phyloP scores from a whole-genome alignment of 2,329 filamentous ascomycete genomes.

The Monosporascus ibericus region DNA sequence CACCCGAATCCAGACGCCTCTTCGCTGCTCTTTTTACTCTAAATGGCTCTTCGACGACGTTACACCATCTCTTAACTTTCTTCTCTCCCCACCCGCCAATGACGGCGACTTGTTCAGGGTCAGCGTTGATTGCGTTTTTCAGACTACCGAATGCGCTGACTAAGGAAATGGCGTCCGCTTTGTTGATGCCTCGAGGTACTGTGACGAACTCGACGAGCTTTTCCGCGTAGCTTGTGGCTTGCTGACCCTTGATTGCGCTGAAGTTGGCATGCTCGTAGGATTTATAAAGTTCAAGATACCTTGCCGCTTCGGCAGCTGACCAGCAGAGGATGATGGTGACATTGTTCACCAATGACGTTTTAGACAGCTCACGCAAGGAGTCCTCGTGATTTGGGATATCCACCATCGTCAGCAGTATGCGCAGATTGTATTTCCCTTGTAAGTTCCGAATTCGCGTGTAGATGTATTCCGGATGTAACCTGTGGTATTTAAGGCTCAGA shows the following conservation, averaged over 20 bases:
- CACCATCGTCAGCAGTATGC: conserved; percentile 83
- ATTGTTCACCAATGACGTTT: conserved; percentile 88
- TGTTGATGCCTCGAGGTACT: conserved; percentile 82
- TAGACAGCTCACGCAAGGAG: conserved; percentile 79
- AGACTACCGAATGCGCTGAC: conserved; percentile 91
- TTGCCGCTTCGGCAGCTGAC: conserved; percentile 87
- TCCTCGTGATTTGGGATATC: conserved; percentile 96
- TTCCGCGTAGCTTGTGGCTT: conserved; percentile 78
- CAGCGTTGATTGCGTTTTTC: conserved; percentile 78
- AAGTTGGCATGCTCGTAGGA: conserved; percentile 81
- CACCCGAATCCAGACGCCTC: conserved; percentile 23
- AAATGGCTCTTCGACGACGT: conserved; percentile 79
- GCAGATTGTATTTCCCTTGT: conserved; percentile 78
- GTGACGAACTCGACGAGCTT: conserved; percentile 90
- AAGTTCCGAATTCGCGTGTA: conserved; percentile 85
- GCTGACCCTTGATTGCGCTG: conserved; percentile 76
- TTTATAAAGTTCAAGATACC: conserved; percentile 94
- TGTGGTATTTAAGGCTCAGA: conserved; percentile 92
- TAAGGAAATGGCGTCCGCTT: conserved; percentile 84
- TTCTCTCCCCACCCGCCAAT: conserved; percentile 94
- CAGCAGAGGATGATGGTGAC: conserved; percentile 89
- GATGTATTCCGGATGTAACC: conserved; percentile 94
- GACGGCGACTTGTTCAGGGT: conserved; percentile 74
- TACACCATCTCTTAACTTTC: conserved; percentile 84
- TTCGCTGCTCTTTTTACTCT: conserved; percentile 66